These are phyloP conservation scores for Suillus variegatus DNA, from an alignment of 768 basidiomycete genomes.

Conservation along the genomic window DNA sequence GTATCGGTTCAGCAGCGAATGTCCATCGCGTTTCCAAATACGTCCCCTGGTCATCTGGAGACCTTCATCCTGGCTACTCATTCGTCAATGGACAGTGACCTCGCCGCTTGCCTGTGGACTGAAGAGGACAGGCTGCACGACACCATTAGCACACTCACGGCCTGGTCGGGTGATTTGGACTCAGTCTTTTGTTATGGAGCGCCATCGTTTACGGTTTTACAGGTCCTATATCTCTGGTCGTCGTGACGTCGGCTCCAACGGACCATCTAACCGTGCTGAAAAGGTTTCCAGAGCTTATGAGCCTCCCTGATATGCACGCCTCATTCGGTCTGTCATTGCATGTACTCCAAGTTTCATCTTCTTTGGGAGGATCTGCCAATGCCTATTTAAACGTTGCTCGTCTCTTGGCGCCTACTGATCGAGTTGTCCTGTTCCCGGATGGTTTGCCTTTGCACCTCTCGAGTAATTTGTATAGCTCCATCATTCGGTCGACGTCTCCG, in stretches of 20 bases:
- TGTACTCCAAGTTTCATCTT: slow-evolving; percentile 43
- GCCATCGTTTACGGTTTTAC: not conserved
- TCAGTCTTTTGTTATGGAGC: not conserved
- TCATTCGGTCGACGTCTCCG: slow-evolving; percentile 11
- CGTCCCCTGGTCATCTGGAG: slow-evolving; percentile 31
- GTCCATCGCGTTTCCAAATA: slow-evolving; percentile 36
- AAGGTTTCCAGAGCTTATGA: slow-evolving; percentile 19
- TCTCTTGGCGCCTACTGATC: slow-evolving; percentile 51
- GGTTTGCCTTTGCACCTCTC: slow-evolving; percentile 32
- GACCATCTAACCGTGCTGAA: slow-evolving; percentile 16
- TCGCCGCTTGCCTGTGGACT: slow-evolving; percentile 56
- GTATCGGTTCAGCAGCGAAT: slow-evolving; percentile 34
- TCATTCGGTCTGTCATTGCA: slow-evolving; percentile 40
- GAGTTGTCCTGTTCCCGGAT: slow-evolving; percentile 55
- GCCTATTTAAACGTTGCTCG: slow-evolving; percentile 63
- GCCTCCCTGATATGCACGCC: slow-evolving; percentile 17
- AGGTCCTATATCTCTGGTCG: slow-evolving; percentile 54
- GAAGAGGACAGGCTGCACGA: slow-evolving; percentile 36
- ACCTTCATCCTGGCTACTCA: slow-evolving; percentile 36
- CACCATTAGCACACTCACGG: slow-evolving; percentile 36
- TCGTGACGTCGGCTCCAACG: slow-evolving; percentile 39
- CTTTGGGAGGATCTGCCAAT: slow-evolving; percentile 46
- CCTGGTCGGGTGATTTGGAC: slow-evolving; percentile 46
- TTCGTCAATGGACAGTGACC: slow-evolving; percentile 10
- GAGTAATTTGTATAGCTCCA: slow-evolving; percentile 18